These are phyloP conservation scores for Calocybe indica DNA, from an alignment of 768 basidiomycete genomes.

Conservation along the genomic window DNA sequence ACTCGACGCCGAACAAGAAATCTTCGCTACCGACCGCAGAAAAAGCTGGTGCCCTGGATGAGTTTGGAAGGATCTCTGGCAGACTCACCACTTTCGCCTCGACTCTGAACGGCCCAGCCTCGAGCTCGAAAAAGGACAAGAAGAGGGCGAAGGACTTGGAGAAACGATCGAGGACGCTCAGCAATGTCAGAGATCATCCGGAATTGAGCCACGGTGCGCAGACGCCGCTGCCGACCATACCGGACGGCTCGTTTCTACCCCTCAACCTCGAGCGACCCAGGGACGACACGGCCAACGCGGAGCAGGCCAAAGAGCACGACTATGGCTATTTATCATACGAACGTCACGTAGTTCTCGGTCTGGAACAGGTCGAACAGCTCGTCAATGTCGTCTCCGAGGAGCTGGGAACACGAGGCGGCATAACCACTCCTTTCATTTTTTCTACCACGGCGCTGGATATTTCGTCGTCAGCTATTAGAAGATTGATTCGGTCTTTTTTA, in stretches of 20 bases:
- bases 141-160: slow-evolving; percentile 38
- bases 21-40: slow-evolving; percentile 16
- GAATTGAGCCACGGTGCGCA: slow-evolving; percentile 27
- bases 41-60: slow-evolving; percentile 37
- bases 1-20: slow-evolving; percentile 48
- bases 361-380: slow-evolving; percentile 65
- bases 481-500: slow-evolving; percentile 81
- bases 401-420: slow-evolving; percentile 66
- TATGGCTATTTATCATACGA: slow-evolving; percentile 76
- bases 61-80: slow-evolving; percentile 59
- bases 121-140: slow-evolving; percentile 46
- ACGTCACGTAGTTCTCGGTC: slow-evolving; percentile 70
- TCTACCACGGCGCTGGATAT: slow-evolving; percentile 85
- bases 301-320: slow-evolving; percentile 34
- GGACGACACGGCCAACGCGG: slow-evolving; percentile 26
- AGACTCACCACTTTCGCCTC: slow-evolving; percentile 26
- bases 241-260: slow-evolving; percentile 49
- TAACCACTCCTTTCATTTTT: slow-evolving; percentile 90
- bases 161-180: slow-evolving; percentile 36
- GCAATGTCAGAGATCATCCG: slow-evolving; percentile 14
- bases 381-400: slow-evolving; percentile 68
- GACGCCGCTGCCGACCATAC: slow-evolving; percentile 31
- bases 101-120: slow-evolving; percentile 17
- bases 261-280: slow-evolving; percentile 45
- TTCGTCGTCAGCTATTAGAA: slow-evolving; percentile 63